Evolutionary conservation across 148 eudicot species (phyloP).

Genomic region (Rhododendron simsii): DNA sequence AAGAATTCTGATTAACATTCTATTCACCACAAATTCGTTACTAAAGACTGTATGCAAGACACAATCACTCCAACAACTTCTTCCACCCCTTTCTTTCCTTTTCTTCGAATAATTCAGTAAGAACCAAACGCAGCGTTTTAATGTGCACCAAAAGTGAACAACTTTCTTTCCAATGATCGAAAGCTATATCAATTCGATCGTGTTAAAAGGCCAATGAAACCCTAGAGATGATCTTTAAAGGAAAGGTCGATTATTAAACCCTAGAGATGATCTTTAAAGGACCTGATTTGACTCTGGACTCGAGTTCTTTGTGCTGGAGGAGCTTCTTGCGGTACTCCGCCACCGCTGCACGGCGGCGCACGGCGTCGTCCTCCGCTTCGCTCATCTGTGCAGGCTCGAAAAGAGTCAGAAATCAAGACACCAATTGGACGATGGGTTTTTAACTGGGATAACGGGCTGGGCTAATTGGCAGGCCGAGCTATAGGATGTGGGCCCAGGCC

Average conservation of each 20-base stretch:
- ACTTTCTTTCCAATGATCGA: not conserved
- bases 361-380: slow-evolving; percentile 39
- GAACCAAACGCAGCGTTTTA: not conserved
- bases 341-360: slow-evolving; percentile 37
- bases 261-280: not conserved
- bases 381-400: not conserved
- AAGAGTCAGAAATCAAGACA: not conserved
- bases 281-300: slow-evolving; percentile 47
- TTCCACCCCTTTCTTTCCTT: not conserved
- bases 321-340: slow-evolving; percentile 50
- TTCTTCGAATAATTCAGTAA: not conserved
- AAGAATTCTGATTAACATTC: not conserved
- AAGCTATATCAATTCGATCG: not conserved
- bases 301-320: slow-evolving; percentile 49
- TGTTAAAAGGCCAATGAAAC: not conserved
- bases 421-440: not conserved
- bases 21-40: not conserved
- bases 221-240: not conserved
- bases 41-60: not conserved
- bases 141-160: not conserved
- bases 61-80: not conserved
- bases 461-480: not conserved
- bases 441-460: not conserved
- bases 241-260: not conserved
- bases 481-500: not conserved